Evolutionary conservation across 2,329 filamentous ascomycete genomes (phyloP).

Genomic region (Eurotiales sp.): DNA sequence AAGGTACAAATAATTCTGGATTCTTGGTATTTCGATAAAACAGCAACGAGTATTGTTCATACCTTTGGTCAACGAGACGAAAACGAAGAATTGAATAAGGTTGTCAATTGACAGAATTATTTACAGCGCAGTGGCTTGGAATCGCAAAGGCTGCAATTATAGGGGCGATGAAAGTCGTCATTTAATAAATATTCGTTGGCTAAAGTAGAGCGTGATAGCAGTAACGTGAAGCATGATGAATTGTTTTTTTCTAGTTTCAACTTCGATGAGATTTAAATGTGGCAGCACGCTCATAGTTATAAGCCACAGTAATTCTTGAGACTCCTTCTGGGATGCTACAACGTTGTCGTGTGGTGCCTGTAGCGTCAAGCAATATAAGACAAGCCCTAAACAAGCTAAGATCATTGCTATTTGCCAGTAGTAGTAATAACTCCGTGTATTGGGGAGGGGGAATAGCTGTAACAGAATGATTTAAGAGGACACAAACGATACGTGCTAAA

Average conservation of each 20-base stretch:
- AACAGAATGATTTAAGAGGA: not conserved
- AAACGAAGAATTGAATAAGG: not conserved
- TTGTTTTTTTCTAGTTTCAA: not conserved
- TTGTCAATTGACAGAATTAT: not conserved
- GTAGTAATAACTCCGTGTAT: conserved; percentile 5
- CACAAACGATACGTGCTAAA: conserved; percentile 1
- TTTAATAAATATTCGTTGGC: not conserved
- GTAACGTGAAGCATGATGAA: not conserved
- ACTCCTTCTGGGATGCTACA: not conserved
- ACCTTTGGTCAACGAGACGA: not conserved
- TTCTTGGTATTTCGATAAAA: not conserved
- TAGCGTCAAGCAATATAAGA: not conserved
- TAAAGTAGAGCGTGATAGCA: not conserved
- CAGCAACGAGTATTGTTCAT: not conserved
- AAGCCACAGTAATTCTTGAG: not conserved
- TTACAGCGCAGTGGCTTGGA: not conserved
- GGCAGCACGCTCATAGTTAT: conserved; percentile 1
- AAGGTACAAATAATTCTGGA: too few relatives aligned
- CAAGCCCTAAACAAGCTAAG: conserved; percentile 1
- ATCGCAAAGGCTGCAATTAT: not conserved
- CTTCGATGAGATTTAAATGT: not conserved
- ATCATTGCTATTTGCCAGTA: not conserved
- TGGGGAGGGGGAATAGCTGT: not conserved
- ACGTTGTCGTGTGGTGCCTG: not conserved
- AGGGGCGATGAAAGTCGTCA: not conserved